Base-by-base conservation (phyloP, 495 filamentous ascomycete genomes). In the Aspergillus saccharolyticus region DNA sequence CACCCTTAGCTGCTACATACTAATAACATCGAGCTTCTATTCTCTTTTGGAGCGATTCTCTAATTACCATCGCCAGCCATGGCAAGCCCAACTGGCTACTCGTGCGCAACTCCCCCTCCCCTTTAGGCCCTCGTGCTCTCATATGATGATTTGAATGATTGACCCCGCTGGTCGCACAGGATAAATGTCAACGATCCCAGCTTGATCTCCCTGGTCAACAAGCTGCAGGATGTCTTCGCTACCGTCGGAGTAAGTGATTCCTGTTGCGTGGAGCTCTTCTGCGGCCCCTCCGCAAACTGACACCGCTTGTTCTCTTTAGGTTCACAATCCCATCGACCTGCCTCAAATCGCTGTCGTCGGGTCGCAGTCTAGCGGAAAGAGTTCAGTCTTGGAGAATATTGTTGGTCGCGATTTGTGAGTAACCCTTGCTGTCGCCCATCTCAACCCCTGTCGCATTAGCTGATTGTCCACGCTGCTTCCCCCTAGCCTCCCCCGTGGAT, bases 331-430 rank as follows among this genome's bases (percentile, higher is more conserved):
- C 46, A 99, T 99, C 79, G 95, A 99, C 80, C 75, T 99, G 57
- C 95, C 95, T 22, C 95, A 99, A 80, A 99, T 99, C 74, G 94
- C 88, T 58, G 95, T 99, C 56, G 95, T 99, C 48, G 95, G 95
- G 63, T 97, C 93, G 70, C 95, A 99, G 79, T 97, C 95, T 14
- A 96, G 91, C 72, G 95, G 95, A 70, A 99, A 99, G 85, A 97
- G 92, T 80, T 97, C 94, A n/a, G 95, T 99, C 64, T 74, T 99
- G 66, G 95, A 99, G 76, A 99, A 99, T 68, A 99, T 99, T 64
- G 95, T 99, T 43, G 95, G 95, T 42, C 83, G 95, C 76, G 94
- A 99, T 76, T 97, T 99, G 95, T 97, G 82, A 73, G 89, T 71
- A 30, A 14, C 17, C 44, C 22, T 54, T 22, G 16, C 52, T 57